phyloP scores from a whole-genome alignment of 345 rosid genomes.

The Camelina neglecta region DNA sequence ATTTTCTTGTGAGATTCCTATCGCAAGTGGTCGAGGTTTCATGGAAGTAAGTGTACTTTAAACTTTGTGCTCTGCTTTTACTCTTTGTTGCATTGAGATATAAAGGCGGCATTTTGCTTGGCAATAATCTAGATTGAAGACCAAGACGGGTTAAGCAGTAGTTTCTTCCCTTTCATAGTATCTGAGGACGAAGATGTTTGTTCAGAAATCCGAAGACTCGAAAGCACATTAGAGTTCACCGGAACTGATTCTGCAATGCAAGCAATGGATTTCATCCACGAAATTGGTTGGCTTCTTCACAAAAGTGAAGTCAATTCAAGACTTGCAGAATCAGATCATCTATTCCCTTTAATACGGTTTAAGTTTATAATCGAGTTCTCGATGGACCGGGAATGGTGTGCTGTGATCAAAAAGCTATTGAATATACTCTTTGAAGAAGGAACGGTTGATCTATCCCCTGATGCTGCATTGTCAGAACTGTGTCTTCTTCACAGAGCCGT shows the following conservation, averaged over 20 bases:
- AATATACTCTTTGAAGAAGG: conserved; percentile 63
- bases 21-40: conserved; percentile 79
- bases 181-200: conserved; percentile 87
- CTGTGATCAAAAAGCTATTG: conserved; percentile 82
- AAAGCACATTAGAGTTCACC: conserved; percentile 60
- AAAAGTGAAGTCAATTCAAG: conserved; percentile 52
- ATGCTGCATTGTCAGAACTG: conserved; percentile 66
- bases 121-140: conserved; percentile 78
- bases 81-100: neutral
- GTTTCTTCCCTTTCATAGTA: conserved; percentile 83
- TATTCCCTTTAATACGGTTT: conserved; percentile 72
- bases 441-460: conserved; percentile 56
- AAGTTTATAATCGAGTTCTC: conserved; percentile 92
- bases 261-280: conserved; percentile 91
- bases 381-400: conserved; percentile 94
- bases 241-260: conserved; percentile 69
- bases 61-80: neutral
- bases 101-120: conserved; percentile 23
- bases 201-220: conserved; percentile 82
- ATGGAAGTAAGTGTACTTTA: conserved; percentile 67
- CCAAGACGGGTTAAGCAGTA: conserved; percentile 63
- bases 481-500: conserved; percentile 93
- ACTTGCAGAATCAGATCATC: conserved; percentile 62
- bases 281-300: conserved; percentile 96
- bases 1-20: conserved; percentile 72